These are phyloP conservation scores for Kazachstania sp. DNA, from an alignment of 1,139 yeast species.

Conservation along the genomic window DNA sequence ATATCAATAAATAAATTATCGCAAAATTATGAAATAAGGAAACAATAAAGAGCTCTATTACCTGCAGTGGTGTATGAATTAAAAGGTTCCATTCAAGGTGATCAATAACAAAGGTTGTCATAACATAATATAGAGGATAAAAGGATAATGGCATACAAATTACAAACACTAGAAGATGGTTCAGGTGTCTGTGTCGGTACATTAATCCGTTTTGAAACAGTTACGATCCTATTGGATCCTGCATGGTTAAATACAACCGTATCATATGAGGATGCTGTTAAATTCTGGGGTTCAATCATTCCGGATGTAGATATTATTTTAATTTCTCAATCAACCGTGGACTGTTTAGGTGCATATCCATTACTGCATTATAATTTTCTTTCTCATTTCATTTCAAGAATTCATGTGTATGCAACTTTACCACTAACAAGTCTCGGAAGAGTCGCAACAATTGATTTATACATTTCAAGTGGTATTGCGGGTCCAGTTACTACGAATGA, in stretches of 20 bases:
- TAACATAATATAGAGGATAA: too few species aligned
- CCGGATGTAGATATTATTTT: conserved; percentile 57
- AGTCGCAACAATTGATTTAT: conserved; percentile 72
- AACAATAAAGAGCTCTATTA: background rate
- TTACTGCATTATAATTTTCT: conserved; percentile 57
- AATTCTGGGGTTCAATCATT: conserved; percentile 38
- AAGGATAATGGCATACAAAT: conserved; percentile 24
- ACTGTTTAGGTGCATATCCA: conserved; percentile 75
- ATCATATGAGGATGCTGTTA: conserved; percentile 18
- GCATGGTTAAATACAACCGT: conserved; percentile 53
- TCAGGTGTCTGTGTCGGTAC: conserved; percentile 30
- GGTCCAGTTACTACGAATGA: conserved; percentile 62
- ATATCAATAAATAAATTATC: background rate
- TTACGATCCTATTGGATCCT: conserved; percentile 59
- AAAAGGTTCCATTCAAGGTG: background rate
- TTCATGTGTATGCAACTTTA: conserved; percentile 78
- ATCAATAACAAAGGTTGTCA: too few species aligned
- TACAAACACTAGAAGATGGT: conserved; percentile 26
- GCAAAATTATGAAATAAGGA: background rate
- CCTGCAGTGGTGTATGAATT: too few species aligned
- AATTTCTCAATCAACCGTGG: conserved; percentile 77
- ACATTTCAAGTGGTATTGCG: conserved; percentile 59
- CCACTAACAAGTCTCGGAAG: conserved; percentile 86
- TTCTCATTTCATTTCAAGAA: conserved; percentile 44
- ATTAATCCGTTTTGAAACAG: conserved; percentile 34